Evolutionary conservation across 2,329 filamentous ascomycete species (phyloP), one percentile per base, ranked within the genome.

Genomic region (Scopulariopsis brevicaulis): DNA sequence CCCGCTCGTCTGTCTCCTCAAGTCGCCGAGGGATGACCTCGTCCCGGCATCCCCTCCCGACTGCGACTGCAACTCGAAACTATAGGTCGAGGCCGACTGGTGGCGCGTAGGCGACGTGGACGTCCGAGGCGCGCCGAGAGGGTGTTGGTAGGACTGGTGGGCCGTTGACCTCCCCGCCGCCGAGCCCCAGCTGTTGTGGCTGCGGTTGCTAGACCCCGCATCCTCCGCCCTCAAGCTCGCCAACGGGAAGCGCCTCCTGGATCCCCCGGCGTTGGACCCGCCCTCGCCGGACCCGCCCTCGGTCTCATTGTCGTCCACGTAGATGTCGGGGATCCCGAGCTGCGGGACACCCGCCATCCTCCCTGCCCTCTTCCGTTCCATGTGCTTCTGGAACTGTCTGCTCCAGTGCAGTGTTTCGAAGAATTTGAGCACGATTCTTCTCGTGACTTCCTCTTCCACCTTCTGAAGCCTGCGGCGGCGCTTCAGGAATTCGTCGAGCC

Each of bases 401-500:
- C 87, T 84, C 85, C 90, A 96, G 73, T 93, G 89, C 74, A 94
- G 72, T 15, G 92, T 97, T 69, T 97, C 89, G 71, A 99, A 97
- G 75, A 99, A 99, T 48, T 92, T 91, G 51, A 94, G 82, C 11
- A 99, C 94, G 32, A 92, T 85, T 62, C 93, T 89, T 59, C 95
- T 85, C 59, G 90, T 87, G 51, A 97, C 90, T 64, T 94, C 90
- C 71, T 99, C 93, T 65, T 99, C 90, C 1, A 99, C 93, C 61
- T 93, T 87, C 69, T 97, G 93, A 54, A 99, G 78, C 57, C 93
- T 84, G 35, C 92, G 90, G 61, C 93, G 86, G 43, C 95, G 90
- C 59, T 93, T 87, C 59, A 99, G 73, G 70, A 96, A 99, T 68
- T 99, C 94, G 66, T 99, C 94, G 2, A 99, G 81, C 61, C 90